Conservation (phyloP, 2,329 filamentous ascomycete genomes). For the Xylaria sp. region DNA sequence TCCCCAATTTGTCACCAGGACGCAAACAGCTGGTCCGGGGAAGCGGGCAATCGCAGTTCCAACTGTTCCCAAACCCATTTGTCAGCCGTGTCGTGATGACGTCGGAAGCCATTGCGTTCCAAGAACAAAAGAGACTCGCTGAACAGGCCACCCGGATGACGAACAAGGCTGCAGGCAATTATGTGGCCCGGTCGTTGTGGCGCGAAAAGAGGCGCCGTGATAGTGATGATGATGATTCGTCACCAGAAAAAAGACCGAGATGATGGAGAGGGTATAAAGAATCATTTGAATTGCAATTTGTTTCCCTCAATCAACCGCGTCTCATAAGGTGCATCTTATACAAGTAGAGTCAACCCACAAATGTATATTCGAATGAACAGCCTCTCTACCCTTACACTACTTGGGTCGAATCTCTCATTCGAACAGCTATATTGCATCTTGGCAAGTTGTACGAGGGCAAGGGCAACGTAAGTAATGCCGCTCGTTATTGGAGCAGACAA, state of each 20-base stretch:
- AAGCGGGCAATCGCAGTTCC: neutral
- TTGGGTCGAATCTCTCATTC: too few relatives aligned
- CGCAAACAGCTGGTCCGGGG: neutral
- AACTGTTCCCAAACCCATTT: constrained; percentile 34
- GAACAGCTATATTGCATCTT: too few relatives aligned
- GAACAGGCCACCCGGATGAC: neutral
- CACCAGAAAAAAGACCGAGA: neutral
- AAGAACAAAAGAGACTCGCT: constrained; percentile 5
- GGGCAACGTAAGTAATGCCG: neutral
- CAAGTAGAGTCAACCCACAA: too few relatives aligned
- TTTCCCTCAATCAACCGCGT: neutral
- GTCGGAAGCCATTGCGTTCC: constrained; percentile 24
- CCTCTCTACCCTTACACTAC: too few relatives aligned
- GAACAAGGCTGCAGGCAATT: neutral
- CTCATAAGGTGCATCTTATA: neutral
- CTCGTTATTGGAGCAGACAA: neutral
- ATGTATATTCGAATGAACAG: too few relatives aligned
- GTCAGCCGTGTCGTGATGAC: constrained; percentile 25
- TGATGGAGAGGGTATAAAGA: neutral
- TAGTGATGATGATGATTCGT: constrained; percentile 1
- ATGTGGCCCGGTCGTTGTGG: neutral
- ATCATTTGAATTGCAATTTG: neutral
- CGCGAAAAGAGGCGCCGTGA: neutral
- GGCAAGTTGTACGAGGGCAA: neutral
- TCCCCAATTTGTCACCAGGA: neutral